Evolutionary conservation across 1,139 yeast species (phyloP).

Genomic region (Hyphopichia pseudoburtonii): DNA sequence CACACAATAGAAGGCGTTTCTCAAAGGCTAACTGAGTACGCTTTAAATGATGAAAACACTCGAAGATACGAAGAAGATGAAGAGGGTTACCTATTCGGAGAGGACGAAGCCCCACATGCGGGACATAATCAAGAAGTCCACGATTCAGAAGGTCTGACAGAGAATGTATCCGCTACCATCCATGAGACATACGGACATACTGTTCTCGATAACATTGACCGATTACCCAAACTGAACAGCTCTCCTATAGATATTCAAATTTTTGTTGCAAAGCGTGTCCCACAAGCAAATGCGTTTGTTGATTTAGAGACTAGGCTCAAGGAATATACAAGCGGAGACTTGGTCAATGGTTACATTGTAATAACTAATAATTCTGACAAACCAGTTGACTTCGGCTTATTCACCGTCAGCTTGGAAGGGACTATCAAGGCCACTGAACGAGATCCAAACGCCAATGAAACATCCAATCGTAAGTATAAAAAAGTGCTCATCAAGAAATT

Average conservation of each 20-base stretch:
- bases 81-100: conserved; percentile 20
- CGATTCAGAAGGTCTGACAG: too few relatives aligned
- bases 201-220: conserved; percentile 47
- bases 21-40: conserved; percentile 16
- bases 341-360: conserved; percentile 37
- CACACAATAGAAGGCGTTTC: conserved; percentile 13
- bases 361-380: conserved; percentile 39
- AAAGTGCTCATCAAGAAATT: conserved; percentile 43
- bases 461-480: conserved; percentile 20
- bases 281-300: conserved; percentile 32
- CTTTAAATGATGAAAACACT: conserved; percentile 10
- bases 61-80: conserved; percentile 14
- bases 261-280: conserved; percentile 42
- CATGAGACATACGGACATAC: conserved; percentile 40
- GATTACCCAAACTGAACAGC: conserved; percentile 30
- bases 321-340: conserved; percentile 44
- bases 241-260: conserved; percentile 47
- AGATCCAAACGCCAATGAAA: conserved; percentile 14
- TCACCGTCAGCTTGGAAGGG: conserved; percentile 49
- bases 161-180: too few relatives aligned
- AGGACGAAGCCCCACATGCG: conserved; percentile 15
- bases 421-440: conserved; percentile 40
- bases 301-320: conserved; percentile 45
- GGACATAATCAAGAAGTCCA: conserved; percentile 13
- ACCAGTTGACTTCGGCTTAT: conserved; percentile 45